Conservation (phyloP, 768 basidiomycete genomes). For the Boletus reticuloceps region DNA sequence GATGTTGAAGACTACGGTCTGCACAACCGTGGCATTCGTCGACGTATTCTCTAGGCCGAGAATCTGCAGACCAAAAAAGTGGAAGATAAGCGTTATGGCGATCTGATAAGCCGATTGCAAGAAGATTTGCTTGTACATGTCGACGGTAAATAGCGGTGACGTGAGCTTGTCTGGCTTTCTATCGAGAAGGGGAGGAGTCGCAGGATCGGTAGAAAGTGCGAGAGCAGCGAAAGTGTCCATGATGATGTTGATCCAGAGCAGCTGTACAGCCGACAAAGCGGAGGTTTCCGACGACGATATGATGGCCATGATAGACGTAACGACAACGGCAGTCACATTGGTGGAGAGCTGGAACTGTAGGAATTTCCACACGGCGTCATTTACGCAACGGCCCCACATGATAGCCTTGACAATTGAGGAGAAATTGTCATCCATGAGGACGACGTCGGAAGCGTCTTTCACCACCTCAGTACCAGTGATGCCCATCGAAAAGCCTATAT, state of each 20-base stretch:
- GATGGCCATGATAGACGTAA: slow-evolving; percentile 90
- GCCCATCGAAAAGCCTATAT: slow-evolving; percentile 98
- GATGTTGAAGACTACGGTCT: slow-evolving; percentile 94
- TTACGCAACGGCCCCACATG: slow-evolving; percentile 99
- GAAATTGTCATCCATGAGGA: slow-evolving; percentile 98
- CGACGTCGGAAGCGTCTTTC: slow-evolving; percentile 98
- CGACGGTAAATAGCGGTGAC: slow-evolving; percentile 82
- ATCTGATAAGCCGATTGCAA: slow-evolving; percentile 90
- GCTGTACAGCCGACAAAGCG: slow-evolving; percentile 92
- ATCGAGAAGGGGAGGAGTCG: slow-evolving; percentile 73
- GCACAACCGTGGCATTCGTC: slow-evolving; percentile 47
- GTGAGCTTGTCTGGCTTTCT: slow-evolving; percentile 90
- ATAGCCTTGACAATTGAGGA: slow-evolving; percentile 95
- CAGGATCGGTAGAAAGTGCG: slow-evolving; percentile 95
- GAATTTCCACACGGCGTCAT: slow-evolving; percentile 97
- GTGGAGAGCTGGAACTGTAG: slow-evolving; percentile 93
- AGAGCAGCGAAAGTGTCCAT: slow-evolving; percentile 99
- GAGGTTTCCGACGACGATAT: slow-evolving; percentile 73
- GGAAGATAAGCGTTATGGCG: slow-evolving; percentile 78
- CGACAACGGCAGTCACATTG: slow-evolving; percentile 93
- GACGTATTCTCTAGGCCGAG: slow-evolving; percentile 49
- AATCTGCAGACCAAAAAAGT: slow-evolving; percentile 77
- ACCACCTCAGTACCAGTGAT: slow-evolving; percentile 97
- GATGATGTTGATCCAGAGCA: slow-evolving; percentile 98
- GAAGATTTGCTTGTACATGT: slow-evolving; percentile 97